These are phyloP conservation scores for Pseudocercospora fijiensis DNA, from an alignment of 2,329 filamentous ascomycete species.

Conservation along the genomic window DNA sequence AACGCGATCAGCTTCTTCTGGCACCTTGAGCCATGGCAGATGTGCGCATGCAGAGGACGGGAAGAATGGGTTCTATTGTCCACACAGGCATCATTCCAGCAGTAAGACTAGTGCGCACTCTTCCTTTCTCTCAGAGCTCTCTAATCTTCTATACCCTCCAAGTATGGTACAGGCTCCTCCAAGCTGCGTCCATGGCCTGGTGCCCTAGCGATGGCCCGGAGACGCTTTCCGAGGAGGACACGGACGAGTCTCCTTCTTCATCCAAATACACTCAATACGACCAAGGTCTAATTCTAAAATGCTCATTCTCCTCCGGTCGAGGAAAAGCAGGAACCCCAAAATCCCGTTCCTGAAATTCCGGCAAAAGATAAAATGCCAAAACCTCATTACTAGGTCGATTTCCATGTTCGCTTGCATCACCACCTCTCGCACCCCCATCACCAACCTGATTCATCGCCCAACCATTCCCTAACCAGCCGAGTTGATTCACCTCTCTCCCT, in stretches of 20 bases:
- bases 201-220: conserved; percentile 26
- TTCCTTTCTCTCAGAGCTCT: background rate
- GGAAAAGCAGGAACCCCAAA: conserved; percentile 34
- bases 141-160: background rate
- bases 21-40: conserved; percentile 27
- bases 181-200: conserved; percentile 27
- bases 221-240: background rate
- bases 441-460: conserved; percentile 59
- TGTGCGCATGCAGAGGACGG: conserved; percentile 15
- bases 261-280: conserved; percentile 33
- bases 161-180: conserved; percentile 25
- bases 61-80: conserved; percentile 10
- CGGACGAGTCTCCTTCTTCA: background rate
- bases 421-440: background rate
- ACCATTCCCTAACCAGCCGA: conserved; percentile 68
- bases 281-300: conserved; percentile 39
- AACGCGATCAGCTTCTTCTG: conserved; percentile 23
- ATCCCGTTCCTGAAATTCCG: conserved; percentile 40
- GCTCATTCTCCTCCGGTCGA: conserved; percentile 43
- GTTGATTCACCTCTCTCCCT: conserved; percentile 48
- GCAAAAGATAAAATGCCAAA: conserved; percentile 46
- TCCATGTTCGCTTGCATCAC: background rate
- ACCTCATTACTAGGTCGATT: conserved; percentile 40
- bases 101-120: background rate
- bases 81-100: conserved; percentile 17